Percentiles rank a stretch among this genome's conserved stretches.
Conservation (phyloP, 371 early-diverging fungal genomes). For the Mortierella sp. region DNA sequence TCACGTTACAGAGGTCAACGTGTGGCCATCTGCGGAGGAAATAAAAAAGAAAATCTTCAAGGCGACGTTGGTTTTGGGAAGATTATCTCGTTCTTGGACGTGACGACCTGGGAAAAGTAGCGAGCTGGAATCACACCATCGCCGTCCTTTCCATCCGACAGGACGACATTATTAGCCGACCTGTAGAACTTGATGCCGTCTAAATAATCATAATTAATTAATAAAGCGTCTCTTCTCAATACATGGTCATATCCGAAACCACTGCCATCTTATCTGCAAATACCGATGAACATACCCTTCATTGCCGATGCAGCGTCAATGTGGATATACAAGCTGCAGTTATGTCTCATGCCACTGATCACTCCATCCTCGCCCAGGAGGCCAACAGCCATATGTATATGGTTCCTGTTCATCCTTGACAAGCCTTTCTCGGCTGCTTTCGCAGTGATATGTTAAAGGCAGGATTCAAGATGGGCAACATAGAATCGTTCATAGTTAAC, state of each 20-base stretch:
- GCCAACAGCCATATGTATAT: constrained; percentile 90
- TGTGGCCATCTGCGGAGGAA: neutral
- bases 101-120: constrained; percentile 66
- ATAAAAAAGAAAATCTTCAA: neutral
- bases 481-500: neutral
- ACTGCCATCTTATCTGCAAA: too few species aligned
- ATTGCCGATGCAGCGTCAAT: constrained; percentile 77
- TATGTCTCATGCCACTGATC: constrained; percentile 80
- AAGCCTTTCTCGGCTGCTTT: constrained; percentile 67
- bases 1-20: too few species aligned
- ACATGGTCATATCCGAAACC: too few species aligned
- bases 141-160: constrained; percentile 78
- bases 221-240: neutral
- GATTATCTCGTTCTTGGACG: constrained; percentile 30
- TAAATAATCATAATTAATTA: neutral
- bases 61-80: constrained; percentile 7
- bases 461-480: too few species aligned
- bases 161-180: constrained; percentile 83
- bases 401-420: constrained; percentile 82
- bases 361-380: constrained; percentile 74
- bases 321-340: constrained; percentile 78
- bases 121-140: constrained; percentile 68
- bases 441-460: too few species aligned
- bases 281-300: constrained; percentile 55
- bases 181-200: constrained; percentile 82